Evolutionary conservation across 331 rosid genomes (phyloP), one percentile per base, ranked within the genome.

Genomic region (Rhamnella rubrinervis): DNA sequence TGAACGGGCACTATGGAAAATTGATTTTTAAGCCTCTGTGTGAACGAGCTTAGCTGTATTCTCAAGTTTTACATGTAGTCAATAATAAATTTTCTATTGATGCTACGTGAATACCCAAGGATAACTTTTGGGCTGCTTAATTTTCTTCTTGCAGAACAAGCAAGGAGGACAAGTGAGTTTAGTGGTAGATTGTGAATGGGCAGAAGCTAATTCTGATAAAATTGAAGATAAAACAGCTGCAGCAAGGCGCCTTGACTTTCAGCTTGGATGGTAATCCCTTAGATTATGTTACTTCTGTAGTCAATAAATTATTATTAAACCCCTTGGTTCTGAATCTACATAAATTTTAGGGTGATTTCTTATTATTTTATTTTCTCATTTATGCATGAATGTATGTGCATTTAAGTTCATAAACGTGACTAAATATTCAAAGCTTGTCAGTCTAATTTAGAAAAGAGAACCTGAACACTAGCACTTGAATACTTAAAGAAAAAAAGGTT

Each of bases 181-280:
- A 49, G 84, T 82, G 14, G 77, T 87, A 71, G 98, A 93, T 79
- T 88, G 97, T 71, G 97, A 93, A 87, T 90, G 98, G 98, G 85
- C 98, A 28, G 98, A 93, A 80, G 73, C 97, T 74, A 86, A 93
- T 76, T 90, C 97, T 51, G 87, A 85, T 59, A 88, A 64, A 68
- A 75, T 58, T 71, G 96, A 90, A 82, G 98, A 93, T 75, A 77
- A 66, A 81, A 49, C 72, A 19, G 98, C 98, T 52, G 92, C 97
- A 23, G 83, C 85, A 67, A 86, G 95, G 84, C 96, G 97, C 81
- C 76, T 93, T 78, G 97, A 93, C 82, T 93, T 93, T 85, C 96
- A 93, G 66, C 31, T 90, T 60, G 98, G 98, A 79, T 93, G 98
- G 98, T 93, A 85, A 25, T 65, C 56, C 65, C 71, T 55, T 41